A percentile compares a stretch with the other conserved stretches of the same genome.
Evolutionary conservation across 2,329 filamentous ascomycete genomes (phyloP).

Genomic region (Sporothrix schenckii): DNA sequence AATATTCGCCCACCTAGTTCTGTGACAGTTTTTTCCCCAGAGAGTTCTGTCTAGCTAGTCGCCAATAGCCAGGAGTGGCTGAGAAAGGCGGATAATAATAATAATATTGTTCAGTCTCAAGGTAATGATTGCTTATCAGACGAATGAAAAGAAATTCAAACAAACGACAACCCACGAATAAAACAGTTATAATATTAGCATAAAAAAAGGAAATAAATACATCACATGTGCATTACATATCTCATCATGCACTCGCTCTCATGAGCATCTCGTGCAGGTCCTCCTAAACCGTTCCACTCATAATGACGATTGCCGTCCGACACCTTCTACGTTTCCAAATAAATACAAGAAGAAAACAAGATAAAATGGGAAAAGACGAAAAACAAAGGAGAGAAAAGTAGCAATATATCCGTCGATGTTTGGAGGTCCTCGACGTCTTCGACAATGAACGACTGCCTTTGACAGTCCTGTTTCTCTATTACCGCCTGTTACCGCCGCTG

Average conservation of each 20-base stretch:
- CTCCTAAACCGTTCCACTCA: neutral
- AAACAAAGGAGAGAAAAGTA: neutral
- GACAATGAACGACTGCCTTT: too few species aligned
- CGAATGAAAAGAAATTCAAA: neutral
- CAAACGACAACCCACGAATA: neutral
- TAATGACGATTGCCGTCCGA: constrained; percentile 24
- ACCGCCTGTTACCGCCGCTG: constrained; percentile 49
- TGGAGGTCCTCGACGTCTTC: too few species aligned
- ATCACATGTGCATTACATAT: constrained; percentile 7
- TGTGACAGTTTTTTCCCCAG: too few species aligned
- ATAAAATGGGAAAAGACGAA: neutral
- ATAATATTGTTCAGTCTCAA: too few species aligned
- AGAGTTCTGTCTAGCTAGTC: too few species aligned
- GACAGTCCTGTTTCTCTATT: neutral
- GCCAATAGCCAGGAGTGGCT: too few species aligned
- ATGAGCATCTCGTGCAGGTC: neutral
- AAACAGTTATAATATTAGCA: neutral
- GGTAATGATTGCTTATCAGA: too few species aligned
- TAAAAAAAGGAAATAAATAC: neutral
- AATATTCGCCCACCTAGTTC: too few species aligned
- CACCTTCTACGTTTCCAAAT: constrained; percentile 11
- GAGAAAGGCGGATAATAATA: too few species aligned
- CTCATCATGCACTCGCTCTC: constrained; percentile 4
- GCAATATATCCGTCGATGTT: neutral
- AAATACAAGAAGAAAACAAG: neutral